Evolutionary conservation across 331 rosid species (phyloP), one percentile per base, ranked within the genome.

Genomic region (Saraca asoca): DNA sequence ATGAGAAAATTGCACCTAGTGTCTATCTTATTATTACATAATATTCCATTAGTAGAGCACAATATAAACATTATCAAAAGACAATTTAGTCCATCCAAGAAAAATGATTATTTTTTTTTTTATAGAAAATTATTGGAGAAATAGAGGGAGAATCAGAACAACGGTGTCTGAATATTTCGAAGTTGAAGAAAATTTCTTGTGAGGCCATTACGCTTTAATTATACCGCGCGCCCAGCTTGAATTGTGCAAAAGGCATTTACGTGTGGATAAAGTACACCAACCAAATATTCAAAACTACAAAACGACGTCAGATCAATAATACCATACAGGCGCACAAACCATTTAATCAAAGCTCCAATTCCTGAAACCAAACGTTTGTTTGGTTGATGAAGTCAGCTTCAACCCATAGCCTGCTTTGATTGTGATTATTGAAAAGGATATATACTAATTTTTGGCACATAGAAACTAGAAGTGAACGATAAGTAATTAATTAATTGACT

Each of bases 231-330:
- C 44, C 12, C 54, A 12, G 37, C 59, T 65, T 37, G 60, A 66
- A 11, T 41, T 44, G 24, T 62, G 7, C 48, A 7, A 11, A 11
- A 37, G 57, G 60, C 46, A 14, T 53, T 67, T 53, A 52, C 51
- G 53, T 53, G 24, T 53, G 62, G 5, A 53, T 17, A 41, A 66
- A 67, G 37, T 55, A 15, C 61, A 13, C 61, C 12, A 31, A 55
- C 61, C 61, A 54, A 51, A 54, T 31, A 11, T 54, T 54, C 42
- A 55, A 42, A 48, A 29, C 73, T 16, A 3, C 19, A 9, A 55
- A 68, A 68, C 56, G 64, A 68, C 64, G 64, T 16, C 5, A 16
- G 31, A 53, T 58, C 51, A 24, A 67, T 41, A n/a, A n/a, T n/a
- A n/a, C n/a, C n/a, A n/a, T n/a, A n/a, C n/a, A n/a, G n/a, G n/a